These are phyloP conservation scores for Populus alba DNA, from an alignment of 345 rosid genomes.

Conservation along the genomic window DNA sequence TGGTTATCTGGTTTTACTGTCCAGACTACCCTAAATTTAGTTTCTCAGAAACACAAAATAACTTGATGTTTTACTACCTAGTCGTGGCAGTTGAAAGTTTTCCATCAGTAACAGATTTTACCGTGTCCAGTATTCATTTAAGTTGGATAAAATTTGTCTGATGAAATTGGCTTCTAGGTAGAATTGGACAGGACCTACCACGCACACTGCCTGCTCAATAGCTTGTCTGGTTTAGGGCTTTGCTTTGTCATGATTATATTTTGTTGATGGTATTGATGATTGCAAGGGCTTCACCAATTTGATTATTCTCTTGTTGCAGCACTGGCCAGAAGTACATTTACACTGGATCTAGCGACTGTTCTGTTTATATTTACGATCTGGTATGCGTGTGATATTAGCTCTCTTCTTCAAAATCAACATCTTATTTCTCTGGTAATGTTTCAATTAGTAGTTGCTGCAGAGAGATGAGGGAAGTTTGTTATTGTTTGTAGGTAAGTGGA, in stretches of 20 bases:
- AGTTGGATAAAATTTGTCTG: neutral
- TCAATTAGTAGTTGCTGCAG: neutral
- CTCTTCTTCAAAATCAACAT: neutral
- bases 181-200: neutral
- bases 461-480: neutral
- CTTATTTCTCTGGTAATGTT: neutral
- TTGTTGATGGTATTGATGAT: neutral
- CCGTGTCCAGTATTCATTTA: neutral
- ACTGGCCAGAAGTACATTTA: conserved; percentile 67
- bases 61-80: neutral
- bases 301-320: conserved; percentile 39
- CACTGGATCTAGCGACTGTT: conserved; percentile 54
- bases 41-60: neutral
- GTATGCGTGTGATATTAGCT: conserved; percentile 24
- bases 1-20: neutral
- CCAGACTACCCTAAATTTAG: neutral
- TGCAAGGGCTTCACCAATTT: neutral
- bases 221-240: neutral
- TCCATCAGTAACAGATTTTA: too few relatives aligned
- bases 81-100: neutral
- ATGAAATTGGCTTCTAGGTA: neutral
- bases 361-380: conserved; percentile 58
- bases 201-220: neutral
- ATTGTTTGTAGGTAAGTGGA: conserved; percentile 45
- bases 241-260: neutral